phyloP scores from a whole-genome alignment of 495 filamentous ascomycete species.

The Delitschia confertaspora region DNA sequence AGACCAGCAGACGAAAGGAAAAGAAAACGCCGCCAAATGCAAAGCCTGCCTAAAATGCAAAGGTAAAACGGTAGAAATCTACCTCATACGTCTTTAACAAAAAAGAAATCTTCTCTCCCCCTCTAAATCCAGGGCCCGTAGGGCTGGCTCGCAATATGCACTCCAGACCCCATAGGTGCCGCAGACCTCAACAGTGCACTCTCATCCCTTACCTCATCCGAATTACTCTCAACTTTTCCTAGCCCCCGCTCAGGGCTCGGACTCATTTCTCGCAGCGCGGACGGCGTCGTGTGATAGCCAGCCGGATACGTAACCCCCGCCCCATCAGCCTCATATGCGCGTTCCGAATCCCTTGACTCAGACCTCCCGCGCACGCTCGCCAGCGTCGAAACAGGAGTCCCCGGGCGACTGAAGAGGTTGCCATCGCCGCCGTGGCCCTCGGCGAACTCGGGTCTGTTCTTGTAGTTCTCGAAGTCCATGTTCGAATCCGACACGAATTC shows the following conservation, averaged over 20 bases:
- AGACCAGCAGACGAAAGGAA: too few relatives aligned
- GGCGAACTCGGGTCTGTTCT: constrained; percentile 77
- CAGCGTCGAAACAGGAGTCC: constrained; percentile 27
- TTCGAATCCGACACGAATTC: constrained; percentile 82
- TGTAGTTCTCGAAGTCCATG: constrained; percentile 91
- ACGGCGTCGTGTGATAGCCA: constrained; percentile 35
- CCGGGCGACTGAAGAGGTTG: constrained; percentile 33
- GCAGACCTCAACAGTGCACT: constrained; percentile 24
- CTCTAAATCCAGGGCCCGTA: too few relatives aligned
- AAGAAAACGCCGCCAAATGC: too few relatives aligned
- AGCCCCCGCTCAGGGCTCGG: constrained; percentile 18
- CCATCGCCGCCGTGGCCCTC: constrained; percentile 73
- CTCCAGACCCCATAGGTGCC: constrained; percentile 29
- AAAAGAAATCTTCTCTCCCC: too few relatives aligned
- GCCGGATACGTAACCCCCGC: constrained; percentile 31
- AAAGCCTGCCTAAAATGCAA: too few relatives aligned
- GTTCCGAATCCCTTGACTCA: constrained; percentile 22
- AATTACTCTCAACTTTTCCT: constrained; percentile 7
- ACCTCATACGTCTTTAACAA: too few relatives aligned
- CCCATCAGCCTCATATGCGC: constrained; percentile 8
- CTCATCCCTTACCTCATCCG: constrained; percentile 23
- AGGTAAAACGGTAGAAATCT: too few relatives aligned
- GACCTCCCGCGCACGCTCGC: constrained; percentile 22
- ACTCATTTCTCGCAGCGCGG: constrained; percentile 27
- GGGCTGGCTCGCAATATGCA: neutral